Percentiles rank a stretch among this genome's conserved stretches.
Conservation (phyloP, 306 rosid genomes). For the Coriaria nepalensis region DNA sequence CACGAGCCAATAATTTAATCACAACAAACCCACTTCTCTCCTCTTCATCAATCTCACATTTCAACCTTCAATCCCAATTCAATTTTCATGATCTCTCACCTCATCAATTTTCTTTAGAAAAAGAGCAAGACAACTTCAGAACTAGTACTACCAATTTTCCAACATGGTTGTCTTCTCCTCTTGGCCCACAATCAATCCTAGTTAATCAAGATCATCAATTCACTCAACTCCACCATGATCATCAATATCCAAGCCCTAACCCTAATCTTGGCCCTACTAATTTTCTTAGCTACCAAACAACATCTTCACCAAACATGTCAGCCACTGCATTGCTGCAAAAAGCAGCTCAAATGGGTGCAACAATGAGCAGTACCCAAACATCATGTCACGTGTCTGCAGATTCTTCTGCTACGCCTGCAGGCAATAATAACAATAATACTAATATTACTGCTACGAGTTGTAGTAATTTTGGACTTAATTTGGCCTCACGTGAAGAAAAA, state of each 20-base stretch:
- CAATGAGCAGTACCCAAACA: constrained; percentile 33
- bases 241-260: constrained; percentile 26
- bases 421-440: not conserved
- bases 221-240: constrained; percentile 28
- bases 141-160: constrained; percentile 34
- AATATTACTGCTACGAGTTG: too few species aligned
- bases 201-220: constrained; percentile 24
- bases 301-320: constrained; percentile 70
- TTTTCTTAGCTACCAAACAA: constrained; percentile 34
- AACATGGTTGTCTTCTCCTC: constrained; percentile 42
- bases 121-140: constrained; percentile 37
- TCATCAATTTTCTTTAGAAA: constrained; percentile 28
- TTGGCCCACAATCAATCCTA: constrained; percentile 11
- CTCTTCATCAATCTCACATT: constrained; percentile 24
- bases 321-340: constrained; percentile 96
- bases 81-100: constrained; percentile 16
- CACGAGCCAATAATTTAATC: constrained; percentile 26
- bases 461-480: constrained; percentile 28
- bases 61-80: constrained; percentile 31
- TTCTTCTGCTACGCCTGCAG: constrained; percentile 16
- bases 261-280: constrained; percentile 64
- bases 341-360: constrained; percentile 94
- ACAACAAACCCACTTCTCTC: constrained; percentile 25
- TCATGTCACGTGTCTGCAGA: constrained; percentile 10
- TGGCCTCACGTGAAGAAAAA: constrained; percentile 38